Conservation (phyloP, 1,284 basidiomycete species). For the Psilocybe mexicana region DNA sequence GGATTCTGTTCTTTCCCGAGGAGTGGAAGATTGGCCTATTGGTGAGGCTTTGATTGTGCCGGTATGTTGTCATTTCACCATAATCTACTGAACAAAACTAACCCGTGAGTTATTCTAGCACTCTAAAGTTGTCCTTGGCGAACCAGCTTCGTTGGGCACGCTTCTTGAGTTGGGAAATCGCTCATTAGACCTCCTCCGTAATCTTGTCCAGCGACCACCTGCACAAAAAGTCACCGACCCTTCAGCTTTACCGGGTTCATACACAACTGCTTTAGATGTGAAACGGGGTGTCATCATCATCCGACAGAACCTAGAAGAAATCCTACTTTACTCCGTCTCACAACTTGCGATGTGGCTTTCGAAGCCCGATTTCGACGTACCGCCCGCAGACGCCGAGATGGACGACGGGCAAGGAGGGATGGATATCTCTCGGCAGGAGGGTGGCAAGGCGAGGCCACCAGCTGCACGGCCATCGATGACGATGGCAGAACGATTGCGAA, state of each 20-base stretch:
- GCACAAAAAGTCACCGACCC: slow-evolving; percentile 48
- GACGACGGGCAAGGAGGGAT: slow-evolving; percentile 36
- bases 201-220: slow-evolving; percentile 56
- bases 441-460: slow-evolving; percentile 42
- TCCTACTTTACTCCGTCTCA: slow-evolving; percentile 74
- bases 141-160: slow-evolving; percentile 78
- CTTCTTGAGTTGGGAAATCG: slow-evolving; percentile 75
- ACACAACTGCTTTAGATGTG: slow-evolving; percentile 52
- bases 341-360: slow-evolving; percentile 77
- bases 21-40: slow-evolving; percentile 70
- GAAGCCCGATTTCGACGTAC: slow-evolving; percentile 62
- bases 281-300: slow-evolving; percentile 53
- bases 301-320: slow-evolving; percentile 65
- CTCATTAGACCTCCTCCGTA: slow-evolving; percentile 67
- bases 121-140: slow-evolving; percentile 76
- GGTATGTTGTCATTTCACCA: slow-evolving; percentile 46
- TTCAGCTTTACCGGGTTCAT: slow-evolving; percentile 33
- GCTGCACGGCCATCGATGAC: slow-evolving; percentile 47
- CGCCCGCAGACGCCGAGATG: slow-evolving; percentile 39
- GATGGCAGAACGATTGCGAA: slow-evolving; percentile 62
- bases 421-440: slow-evolving; percentile 31
- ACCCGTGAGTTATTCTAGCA: slow-evolving; percentile 49
- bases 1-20: slow-evolving; percentile 64
- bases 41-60: slow-evolving; percentile 71
- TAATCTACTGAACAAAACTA: background rate